Conservation (phyloP, 495 filamentous ascomycete species). For the Penicillium lividum region DNA sequence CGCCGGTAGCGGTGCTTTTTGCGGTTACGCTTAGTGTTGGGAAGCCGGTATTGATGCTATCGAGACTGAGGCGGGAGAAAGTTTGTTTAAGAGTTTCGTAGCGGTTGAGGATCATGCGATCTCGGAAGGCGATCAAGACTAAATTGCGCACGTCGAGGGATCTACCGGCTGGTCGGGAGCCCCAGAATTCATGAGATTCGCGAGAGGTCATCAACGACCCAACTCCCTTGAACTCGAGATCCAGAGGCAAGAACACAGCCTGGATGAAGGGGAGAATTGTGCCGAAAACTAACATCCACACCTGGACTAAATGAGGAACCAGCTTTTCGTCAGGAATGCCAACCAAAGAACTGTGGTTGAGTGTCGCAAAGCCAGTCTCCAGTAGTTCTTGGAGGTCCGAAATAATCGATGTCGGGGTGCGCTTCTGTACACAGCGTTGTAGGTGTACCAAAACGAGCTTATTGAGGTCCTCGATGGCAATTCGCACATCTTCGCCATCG, state of each 20-base stretch:
- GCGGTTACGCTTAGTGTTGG: slow-evolving; percentile 48
- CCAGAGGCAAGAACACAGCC: slow-evolving; percentile 91
- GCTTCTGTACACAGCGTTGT: slow-evolving; percentile 71
- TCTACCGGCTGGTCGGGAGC: slow-evolving; percentile 51
- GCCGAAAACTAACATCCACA: slow-evolving; percentile 91
- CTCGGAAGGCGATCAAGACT: slow-evolving; percentile 86
- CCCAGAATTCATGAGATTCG: slow-evolving; percentile 89
- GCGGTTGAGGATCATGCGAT: slow-evolving; percentile 80
- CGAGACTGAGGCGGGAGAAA: slow-evolving; percentile 87
- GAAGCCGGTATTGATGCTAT: slow-evolving; percentile 67
- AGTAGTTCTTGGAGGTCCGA: slow-evolving; percentile 81
- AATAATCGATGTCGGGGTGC: slow-evolving; percentile 65
- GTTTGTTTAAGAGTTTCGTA: slow-evolving; percentile 84
- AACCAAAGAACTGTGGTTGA: slow-evolving; percentile 75
- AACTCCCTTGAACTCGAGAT: slow-evolving; percentile 87
- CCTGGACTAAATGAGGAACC: slow-evolving; percentile 82
- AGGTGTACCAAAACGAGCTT: slow-evolving; percentile 79
- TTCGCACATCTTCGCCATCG: slow-evolving; percentile 83
- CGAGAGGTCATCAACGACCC: slow-evolving; percentile 73
- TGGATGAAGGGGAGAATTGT: slow-evolving; percentile 92
- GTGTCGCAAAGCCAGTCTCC: slow-evolving; percentile 74
- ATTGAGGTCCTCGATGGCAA: slow-evolving; percentile 95
- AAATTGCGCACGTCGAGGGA: slow-evolving; percentile 84
- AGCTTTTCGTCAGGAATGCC: slow-evolving; percentile 78
- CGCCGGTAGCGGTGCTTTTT: slow-evolving; percentile 47